Base-by-base conservation (phyloP, 2,329 filamentous ascomycete genomes). In the Colletotrichum graminicola region DNA sequence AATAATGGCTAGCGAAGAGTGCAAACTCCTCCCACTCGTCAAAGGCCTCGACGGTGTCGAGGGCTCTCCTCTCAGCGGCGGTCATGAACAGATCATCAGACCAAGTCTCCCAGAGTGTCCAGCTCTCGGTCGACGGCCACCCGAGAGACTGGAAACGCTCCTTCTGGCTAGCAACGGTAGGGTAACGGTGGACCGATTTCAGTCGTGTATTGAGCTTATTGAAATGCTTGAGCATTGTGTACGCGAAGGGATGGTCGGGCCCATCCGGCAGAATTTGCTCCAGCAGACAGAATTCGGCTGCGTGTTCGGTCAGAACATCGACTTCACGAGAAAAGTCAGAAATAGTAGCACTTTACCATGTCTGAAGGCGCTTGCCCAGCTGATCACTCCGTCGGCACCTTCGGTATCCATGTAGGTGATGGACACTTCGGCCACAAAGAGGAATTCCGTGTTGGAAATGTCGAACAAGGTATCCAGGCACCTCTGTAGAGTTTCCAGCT, bases 1-100 rank as follows among this genome's bases (percentile, higher is more conserved):
- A 93, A 80, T 97, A 97, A 80, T 98, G 95, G 43, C 91, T 90
- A 2, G 89, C 90, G 79, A 97, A 97, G 0, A 97, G 84, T 2
- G 92, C 91, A 78, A 98, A 94, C 77, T 98, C 95, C 80, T 98
- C 95, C 94, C 94, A 97, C 81, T 98, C 95, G 79, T 98, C 95
- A 78, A 98, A 98, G 0, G 92, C 90, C 77, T 98, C 95, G 21
- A 94, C 81, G 0, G 82, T 78, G 75, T 97, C 92, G 18, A 98
- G 82, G 14, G 82, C 82, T 45, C 79, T 82, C 73, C 93, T 88
- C 73, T 93, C 87, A 1, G 85, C 80, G 1, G 86, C 77, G 7
- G 84, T 85, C 26, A 97, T 81, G 78, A 95, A 95, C 3, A 82
- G 78, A 18, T 89, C 84, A 74, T 93, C 89, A 14, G 87, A 89